Evolutionary conservation across 768 basidiomycete genomes (phyloP).

Genomic region (Podaxis carcinomalis): DNA sequence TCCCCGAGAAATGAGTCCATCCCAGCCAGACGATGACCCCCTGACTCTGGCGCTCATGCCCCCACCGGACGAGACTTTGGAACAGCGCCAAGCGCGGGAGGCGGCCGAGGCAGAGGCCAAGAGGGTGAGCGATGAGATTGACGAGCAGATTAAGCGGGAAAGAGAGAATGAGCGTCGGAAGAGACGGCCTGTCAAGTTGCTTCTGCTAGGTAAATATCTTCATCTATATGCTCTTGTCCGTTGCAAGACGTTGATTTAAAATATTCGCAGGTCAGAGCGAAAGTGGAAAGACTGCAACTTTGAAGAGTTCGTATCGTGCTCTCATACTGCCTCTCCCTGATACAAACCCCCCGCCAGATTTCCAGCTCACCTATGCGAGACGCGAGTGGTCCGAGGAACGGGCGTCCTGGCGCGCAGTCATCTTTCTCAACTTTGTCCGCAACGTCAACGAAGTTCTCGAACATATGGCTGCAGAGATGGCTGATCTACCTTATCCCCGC

Average conservation of each 20-base stretch:
- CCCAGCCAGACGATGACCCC: slow-evolving; percentile 51
- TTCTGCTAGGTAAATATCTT: slow-evolving; percentile 53
- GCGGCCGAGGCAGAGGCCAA: slow-evolving; percentile 60
- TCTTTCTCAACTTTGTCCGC: slow-evolving; percentile 76
- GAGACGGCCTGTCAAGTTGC: slow-evolving; percentile 66
- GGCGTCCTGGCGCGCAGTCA: slow-evolving; percentile 67
- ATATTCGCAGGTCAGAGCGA: slow-evolving; percentile 53
- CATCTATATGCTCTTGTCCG: slow-evolving; percentile 1
- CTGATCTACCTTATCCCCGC: slow-evolving; percentile 29
- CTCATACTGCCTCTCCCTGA: background rate
- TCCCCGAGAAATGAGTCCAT: slow-evolving; percentile 20
- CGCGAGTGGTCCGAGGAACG: slow-evolving; percentile 69
- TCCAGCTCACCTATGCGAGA: slow-evolving; percentile 70
- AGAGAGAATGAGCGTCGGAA: slow-evolving; percentile 52
- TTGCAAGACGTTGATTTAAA: background rate
- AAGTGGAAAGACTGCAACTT: slow-evolving; percentile 75
- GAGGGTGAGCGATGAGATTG: slow-evolving; percentile 67
- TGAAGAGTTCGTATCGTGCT: slow-evolving; percentile 52
- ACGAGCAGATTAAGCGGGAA: slow-evolving; percentile 67
- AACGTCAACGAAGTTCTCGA: slow-evolving; percentile 65
- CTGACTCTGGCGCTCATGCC: slow-evolving; percentile 57
- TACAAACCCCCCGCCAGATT: slow-evolving; percentile 39
- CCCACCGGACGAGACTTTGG: slow-evolving; percentile 57
- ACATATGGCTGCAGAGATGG: slow-evolving; percentile 53
- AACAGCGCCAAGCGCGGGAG: slow-evolving; percentile 52